Conservation (phyloP, 148 eudicot genomes). For the Linanthus parryae region DNA sequence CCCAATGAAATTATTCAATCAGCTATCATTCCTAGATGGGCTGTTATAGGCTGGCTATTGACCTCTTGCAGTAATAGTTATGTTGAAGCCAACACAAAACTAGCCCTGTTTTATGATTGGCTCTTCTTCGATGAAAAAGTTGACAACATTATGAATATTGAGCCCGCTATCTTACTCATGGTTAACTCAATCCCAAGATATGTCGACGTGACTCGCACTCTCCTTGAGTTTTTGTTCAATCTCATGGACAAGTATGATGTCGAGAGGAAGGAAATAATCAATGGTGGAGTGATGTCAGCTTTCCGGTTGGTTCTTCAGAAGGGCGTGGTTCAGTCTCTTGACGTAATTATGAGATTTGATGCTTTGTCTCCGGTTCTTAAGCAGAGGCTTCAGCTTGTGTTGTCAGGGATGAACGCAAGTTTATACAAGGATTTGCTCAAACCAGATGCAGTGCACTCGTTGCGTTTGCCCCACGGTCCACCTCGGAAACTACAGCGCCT, state of each 20-base stretch:
- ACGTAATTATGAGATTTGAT: slow-evolving; percentile 49
- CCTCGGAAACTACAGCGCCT: too few species aligned
- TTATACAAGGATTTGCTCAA: too few species aligned
- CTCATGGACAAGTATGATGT: slow-evolving; percentile 69
- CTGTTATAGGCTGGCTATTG: slow-evolving; percentile 82
- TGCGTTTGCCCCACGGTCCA: too few species aligned
- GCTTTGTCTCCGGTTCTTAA: slow-evolving; percentile 47
- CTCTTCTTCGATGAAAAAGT: slow-evolving; percentile 75
- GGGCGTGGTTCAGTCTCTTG: slow-evolving; percentile 63
- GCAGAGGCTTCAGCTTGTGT: slow-evolving; percentile 43
- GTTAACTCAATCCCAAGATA: slow-evolving; percentile 69
- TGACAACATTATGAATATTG: slow-evolving; percentile 70
- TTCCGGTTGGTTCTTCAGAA: slow-evolving; percentile 40
- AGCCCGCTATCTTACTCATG: slow-evolving; percentile 79
- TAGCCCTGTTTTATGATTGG: slow-evolving; percentile 90
- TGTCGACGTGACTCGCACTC: slow-evolving; percentile 59
- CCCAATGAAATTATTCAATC: slow-evolving; percentile 68
- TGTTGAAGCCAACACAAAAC: slow-evolving; percentile 63
- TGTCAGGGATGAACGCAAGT: slow-evolving; percentile 17
- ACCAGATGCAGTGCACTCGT: too few species aligned
- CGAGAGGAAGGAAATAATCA: slow-evolving; percentile 48
- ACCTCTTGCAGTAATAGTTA: slow-evolving; percentile 47
- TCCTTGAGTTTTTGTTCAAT: slow-evolving; percentile 64
- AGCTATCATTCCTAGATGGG: slow-evolving; percentile 83
- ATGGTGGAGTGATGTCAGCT: slow-evolving; percentile 48